These are phyloP conservation scores for Chamaenerion angustifolium DNA, from an alignment of 345 rosid species.

Conservation along the genomic window DNA sequence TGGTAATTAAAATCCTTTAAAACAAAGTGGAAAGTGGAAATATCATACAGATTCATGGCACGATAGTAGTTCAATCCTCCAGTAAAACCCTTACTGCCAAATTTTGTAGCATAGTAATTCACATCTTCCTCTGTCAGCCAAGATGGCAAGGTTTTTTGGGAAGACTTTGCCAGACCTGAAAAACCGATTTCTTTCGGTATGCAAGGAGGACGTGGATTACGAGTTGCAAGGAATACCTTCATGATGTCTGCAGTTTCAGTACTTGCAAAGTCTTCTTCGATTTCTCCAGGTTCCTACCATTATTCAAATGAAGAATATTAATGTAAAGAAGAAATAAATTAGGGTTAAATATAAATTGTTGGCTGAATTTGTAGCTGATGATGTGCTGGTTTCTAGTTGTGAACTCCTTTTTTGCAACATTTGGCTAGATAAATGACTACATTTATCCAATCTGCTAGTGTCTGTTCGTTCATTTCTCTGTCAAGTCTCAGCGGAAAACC, in stretches of 20 bases:
- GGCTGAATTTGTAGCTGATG: too few relatives aligned
- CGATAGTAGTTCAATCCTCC: slow-evolving; percentile 81
- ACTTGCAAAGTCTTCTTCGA: slow-evolving; percentile 63
- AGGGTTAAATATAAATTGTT: too few relatives aligned
- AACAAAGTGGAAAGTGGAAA: background rate
- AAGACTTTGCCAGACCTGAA: slow-evolving; percentile 33
- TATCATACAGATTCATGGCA: slow-evolving; percentile 43
- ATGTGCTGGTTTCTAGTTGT: background rate
- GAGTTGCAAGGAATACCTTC: slow-evolving; percentile 25
- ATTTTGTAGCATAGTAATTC: slow-evolving; percentile 42
- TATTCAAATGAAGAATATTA: too few relatives aligned
- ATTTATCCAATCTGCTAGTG: too few relatives aligned
- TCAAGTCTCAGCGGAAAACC: too few relatives aligned
- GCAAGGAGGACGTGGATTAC: slow-evolving; percentile 34
- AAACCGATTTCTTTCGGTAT: slow-evolving; percentile 44
- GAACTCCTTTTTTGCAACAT: background rate
- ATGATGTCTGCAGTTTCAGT: slow-evolving; percentile 34
- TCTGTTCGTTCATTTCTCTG: too few relatives aligned
- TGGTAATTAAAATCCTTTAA: background rate
- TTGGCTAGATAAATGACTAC: too few relatives aligned
- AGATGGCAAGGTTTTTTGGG: slow-evolving; percentile 33
- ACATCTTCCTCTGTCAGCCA: slow-evolving; percentile 71
- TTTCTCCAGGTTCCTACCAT: slow-evolving; percentile 53
- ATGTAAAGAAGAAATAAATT: too few relatives aligned
- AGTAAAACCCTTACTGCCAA: slow-evolving; percentile 54